phyloP scores from a whole-genome alignment of 2,329 filamentous ascomycete genomes.

The Beauveria asiatica region DNA sequence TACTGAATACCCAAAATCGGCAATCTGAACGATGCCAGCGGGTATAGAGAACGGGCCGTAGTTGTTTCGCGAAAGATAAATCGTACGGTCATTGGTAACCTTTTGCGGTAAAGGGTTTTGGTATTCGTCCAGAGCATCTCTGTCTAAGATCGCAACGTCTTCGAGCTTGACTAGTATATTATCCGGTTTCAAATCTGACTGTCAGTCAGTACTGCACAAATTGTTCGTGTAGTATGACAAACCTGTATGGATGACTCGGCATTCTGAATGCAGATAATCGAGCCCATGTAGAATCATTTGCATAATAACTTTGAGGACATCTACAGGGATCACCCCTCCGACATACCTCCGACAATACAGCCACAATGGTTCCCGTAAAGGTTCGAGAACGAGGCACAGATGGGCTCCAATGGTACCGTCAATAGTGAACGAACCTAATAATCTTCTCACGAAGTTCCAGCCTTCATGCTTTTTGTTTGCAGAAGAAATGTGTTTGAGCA shows the following conservation, averaged over 20 bases:
- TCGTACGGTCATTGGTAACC: conserved; percentile 8
- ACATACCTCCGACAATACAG: conserved; percentile 16
- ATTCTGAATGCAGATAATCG: conserved; percentile 19
- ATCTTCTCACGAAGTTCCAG: background rate
- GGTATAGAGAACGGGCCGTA: conserved; percentile 13
- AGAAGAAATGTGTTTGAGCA: background rate
- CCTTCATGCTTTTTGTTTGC: background rate
- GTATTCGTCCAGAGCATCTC: conserved; percentile 16
- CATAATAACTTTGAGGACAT: conserved; percentile 16
- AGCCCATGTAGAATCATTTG: conserved; percentile 17
- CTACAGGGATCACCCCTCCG: conserved; percentile 8
- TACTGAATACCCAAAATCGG: conserved; percentile 15
- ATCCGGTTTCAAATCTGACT: background rate
- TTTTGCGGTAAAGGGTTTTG: conserved; percentile 17
- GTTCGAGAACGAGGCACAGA: conserved; percentile 16
- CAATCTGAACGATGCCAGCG: conserved; percentile 15
- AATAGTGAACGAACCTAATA: conserved; percentile 11
- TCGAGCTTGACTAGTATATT: background rate
- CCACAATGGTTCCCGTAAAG: conserved; percentile 19
- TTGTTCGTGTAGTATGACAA: background rate
- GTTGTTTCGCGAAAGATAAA: conserved; percentile 19
- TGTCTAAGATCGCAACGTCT: conserved; percentile 11
- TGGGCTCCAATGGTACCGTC: conserved; percentile 10
- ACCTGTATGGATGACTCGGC: conserved; percentile 17
- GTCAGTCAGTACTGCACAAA: background rate